Base-by-base conservation (phyloP, 164 flowering plant genomes). In the Protea cynaroides region DNA sequence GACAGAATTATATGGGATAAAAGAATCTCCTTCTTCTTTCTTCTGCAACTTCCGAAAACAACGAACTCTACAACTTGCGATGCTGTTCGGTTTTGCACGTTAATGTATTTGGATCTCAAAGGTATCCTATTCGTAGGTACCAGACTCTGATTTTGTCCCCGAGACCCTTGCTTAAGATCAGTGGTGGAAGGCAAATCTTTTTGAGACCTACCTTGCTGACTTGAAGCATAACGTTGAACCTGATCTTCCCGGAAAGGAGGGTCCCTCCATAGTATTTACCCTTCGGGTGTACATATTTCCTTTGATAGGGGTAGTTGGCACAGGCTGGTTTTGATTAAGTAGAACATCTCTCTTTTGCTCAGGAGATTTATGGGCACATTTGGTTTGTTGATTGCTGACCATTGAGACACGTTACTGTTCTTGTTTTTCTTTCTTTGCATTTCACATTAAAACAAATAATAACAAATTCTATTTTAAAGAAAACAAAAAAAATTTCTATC, bases 61-160 rank as follows among this genome's bases (percentile, higher is more conserved):
- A n/a, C n/a, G n/a, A n/a, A n/a, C n/a, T n/a, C n/a, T n/a, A n/a
- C n/a, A n/a, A n/a, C n/a, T n/a, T n/a, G n/a, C n/a, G n/a, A n/a
- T n/a, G n/a, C n/a, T n/a, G n/a, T n/a, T n/a, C n/a, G n/a, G n/a
- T n/a, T n/a, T n/a, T n/a, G 72, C 10, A 62, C 56, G 65, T 64
- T 70, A 64, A 62, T 73, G 22, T 52, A 36, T 62, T 65, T 83
- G 44, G 86, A 74, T 61, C 74, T 77, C 3, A 76, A 24, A 1
- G 78, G 71, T 8, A 52, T 60, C 34, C 74, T 70, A 18, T 80
- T 79, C 70, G 74, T 80, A 18, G 40, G 51, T 37, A 34, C 24
- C 24, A 69, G 15, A 69, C 71, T 72, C 67, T 78, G 81, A 64
- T 69, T 71, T 60, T 72, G 79, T 40, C 64, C 63, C 52, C 38